Percentiles rank a stretch among this genome's conserved stretches.
phyloP scores from a whole-genome alignment of 768 basidiomycete genomes.

The Suillus luteus region DNA sequence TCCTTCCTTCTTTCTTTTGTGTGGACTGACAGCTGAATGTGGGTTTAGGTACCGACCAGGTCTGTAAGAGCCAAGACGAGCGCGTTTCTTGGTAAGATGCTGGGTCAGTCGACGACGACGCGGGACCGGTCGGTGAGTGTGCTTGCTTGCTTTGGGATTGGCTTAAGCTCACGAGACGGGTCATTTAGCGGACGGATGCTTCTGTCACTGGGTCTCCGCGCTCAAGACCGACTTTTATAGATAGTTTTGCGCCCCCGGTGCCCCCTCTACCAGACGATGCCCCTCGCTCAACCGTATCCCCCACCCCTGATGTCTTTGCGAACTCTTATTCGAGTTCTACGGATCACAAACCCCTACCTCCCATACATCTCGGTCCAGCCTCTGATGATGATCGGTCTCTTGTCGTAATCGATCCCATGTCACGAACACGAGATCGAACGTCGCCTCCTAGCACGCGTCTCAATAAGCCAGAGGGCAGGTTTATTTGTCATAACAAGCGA shows the following conservation, averaged over 20 bases:
- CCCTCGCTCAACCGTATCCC: slow-evolving; percentile 43
- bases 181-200: slow-evolving; percentile 57
- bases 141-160: background rate
- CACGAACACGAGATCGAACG: slow-evolving; percentile 38
- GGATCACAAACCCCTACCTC: slow-evolving; percentile 65
- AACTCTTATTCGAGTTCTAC: slow-evolving; percentile 35
- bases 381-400: slow-evolving; percentile 55
- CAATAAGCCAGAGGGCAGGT: slow-evolving; percentile 29
- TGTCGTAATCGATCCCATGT: slow-evolving; percentile 54
- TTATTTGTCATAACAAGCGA: slow-evolving; percentile 46
- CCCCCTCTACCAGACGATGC: slow-evolving; percentile 50
- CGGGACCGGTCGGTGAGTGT: slow-evolving; percentile 68
- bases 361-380: slow-evolving; percentile 44
- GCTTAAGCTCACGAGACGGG: background rate
- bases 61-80: slow-evolving; percentile 80
- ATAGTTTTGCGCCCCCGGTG: slow-evolving; percentile 42
- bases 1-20: slow-evolving; percentile 10
- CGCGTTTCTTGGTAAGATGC: slow-evolving; percentile 79
- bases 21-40: slow-evolving; percentile 8
- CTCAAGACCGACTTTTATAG: slow-evolving; percentile 32
- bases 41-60: slow-evolving; percentile 48
- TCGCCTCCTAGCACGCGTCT: slow-evolving; percentile 34
- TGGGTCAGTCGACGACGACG: slow-evolving; percentile 61
- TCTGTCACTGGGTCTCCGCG: slow-evolving; percentile 32
- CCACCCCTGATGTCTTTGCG: slow-evolving; percentile 55